Conservation (phyloP, 345 rosid species). For the Aquilaria yunnanensis region DNA sequence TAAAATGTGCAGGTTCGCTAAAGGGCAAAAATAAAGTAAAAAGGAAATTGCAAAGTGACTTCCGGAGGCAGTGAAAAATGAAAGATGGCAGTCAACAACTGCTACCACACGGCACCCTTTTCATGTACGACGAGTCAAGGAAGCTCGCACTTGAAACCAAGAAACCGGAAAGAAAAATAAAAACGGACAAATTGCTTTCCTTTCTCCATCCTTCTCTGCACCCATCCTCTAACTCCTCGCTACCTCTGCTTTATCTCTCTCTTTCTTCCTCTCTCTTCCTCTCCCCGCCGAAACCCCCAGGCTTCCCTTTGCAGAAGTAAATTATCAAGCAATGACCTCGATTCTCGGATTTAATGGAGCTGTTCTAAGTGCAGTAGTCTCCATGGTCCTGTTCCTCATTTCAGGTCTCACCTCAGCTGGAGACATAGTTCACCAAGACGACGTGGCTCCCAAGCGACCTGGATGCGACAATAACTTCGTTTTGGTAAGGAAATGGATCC, state of each 20-base stretch:
- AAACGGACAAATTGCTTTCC: background rate
- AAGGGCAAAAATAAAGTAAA: no score
- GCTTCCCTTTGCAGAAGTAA: background rate
- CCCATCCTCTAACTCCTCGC: background rate
- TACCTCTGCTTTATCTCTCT: background rate
- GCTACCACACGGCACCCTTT: constrained; percentile 26
- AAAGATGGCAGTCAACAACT: constrained; percentile 16
- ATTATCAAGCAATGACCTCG: background rate
- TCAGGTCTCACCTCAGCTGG: constrained; percentile 44
- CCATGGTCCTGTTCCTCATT: constrained; percentile 25
- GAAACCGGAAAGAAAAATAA: background rate
- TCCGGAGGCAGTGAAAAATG: background rate
- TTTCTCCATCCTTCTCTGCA: background rate
- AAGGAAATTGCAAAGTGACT: background rate
- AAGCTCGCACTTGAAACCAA: background rate
- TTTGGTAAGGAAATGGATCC: constrained; percentile 35
- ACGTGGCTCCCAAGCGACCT: constrained; percentile 64
- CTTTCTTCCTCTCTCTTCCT: constrained; percentile 10
- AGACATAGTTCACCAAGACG: constrained; percentile 90
- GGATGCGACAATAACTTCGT: constrained; percentile 93
- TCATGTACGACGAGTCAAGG: constrained; percentile 16
- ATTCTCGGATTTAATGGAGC: constrained; percentile 12
- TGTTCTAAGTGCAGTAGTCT: constrained; percentile 9
- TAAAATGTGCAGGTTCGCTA: no score
- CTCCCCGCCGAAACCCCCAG: constrained; percentile 10